A percentile compares a stretch with the other conserved stretches of the same genome.
Evolutionary conservation across 768 basidiomycete species (phyloP).

Genomic region (Rhodotorula paludigena): DNA sequence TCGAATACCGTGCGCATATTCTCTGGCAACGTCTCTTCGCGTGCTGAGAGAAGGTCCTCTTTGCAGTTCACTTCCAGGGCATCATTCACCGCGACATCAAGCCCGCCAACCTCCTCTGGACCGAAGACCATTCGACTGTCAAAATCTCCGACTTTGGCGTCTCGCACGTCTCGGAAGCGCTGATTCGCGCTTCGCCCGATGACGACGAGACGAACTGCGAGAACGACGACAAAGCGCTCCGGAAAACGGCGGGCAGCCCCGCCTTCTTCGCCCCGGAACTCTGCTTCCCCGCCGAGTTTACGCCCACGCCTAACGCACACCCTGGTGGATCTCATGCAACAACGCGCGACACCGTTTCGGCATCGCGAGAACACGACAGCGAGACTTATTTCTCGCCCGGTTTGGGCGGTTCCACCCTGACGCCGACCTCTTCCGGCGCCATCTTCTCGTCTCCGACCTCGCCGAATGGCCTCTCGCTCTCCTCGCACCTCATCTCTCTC

Average conservation of each 20-base stretch:
- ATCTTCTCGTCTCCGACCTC: constrained; percentile 10
- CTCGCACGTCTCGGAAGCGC: constrained; percentile 88
- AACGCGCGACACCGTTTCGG: constrained; percentile 39
- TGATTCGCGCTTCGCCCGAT: constrained; percentile 67
- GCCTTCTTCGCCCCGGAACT: constrained; percentile 96
- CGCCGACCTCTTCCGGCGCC: constrained; percentile 1
- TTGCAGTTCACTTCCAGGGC: constrained; percentile 88
- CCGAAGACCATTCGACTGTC: constrained; percentile 74
- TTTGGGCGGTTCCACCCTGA: constrained; percentile 7
- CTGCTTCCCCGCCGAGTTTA: constrained; percentile 58
- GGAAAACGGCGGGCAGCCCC: constrained; percentile 88
- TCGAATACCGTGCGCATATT: constrained; percentile 89
- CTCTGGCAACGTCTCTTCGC: not conserved
- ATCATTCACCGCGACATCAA: constrained; percentile 99
- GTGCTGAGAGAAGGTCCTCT: constrained; percentile 12
- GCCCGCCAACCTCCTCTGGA: constrained; percentile 92
- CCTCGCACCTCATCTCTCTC: constrained; percentile 31
- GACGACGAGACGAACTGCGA: constrained; percentile 41
- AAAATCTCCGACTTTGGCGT: constrained; percentile 99
- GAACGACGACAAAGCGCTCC: constrained; percentile 72
- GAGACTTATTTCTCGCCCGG: constrained; percentile 22
- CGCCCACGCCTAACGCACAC: constrained; percentile 42
- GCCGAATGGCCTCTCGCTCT: constrained; percentile 28
- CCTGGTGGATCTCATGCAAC: constrained; percentile 17
- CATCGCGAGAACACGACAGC: constrained; percentile 19